A percentile compares a stretch with the other conserved stretches of the same genome.
Evolutionary conservation across 768 basidiomycete genomes (phyloP).

Genomic region (Cyathus striatus): DNA sequence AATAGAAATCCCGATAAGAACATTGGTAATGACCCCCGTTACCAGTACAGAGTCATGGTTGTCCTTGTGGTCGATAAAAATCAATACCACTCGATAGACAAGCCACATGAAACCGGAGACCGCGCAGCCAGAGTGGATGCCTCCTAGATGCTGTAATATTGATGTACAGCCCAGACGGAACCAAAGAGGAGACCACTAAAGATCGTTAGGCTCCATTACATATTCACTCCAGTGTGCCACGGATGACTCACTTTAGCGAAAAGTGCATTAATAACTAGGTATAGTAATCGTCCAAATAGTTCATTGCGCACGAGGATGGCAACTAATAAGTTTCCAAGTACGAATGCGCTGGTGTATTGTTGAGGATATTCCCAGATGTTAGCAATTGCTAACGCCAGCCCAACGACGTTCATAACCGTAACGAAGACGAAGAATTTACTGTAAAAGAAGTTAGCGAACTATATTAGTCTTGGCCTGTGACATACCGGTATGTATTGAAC

Average conservation of each 20-base stretch:
- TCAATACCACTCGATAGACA: slow-evolving; percentile 51
- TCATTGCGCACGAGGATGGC: slow-evolving; percentile 80
- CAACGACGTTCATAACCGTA: slow-evolving; percentile 54
- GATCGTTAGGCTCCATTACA: slow-evolving; percentile 1
- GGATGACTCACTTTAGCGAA: slow-evolving; percentile 60
- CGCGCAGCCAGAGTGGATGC: slow-evolving; percentile 80
- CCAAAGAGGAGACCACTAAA: slow-evolving; percentile 39
- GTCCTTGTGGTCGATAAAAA: slow-evolving; percentile 42
- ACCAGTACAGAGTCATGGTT: slow-evolving; percentile 55
- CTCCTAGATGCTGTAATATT: slow-evolving; percentile 71
- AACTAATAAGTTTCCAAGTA: slow-evolving; percentile 67
- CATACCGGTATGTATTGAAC: slow-evolving; percentile 77
- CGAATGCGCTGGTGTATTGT: slow-evolving; percentile 65
- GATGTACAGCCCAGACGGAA: slow-evolving; percentile 72
- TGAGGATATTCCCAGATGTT: slow-evolving; percentile 68
- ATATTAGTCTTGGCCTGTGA: neutral
- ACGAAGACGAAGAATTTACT: slow-evolving; percentile 74
- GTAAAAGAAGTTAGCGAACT: neutral
- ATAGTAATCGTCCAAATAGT: slow-evolving; percentile 73
- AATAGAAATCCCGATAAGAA: slow-evolving; percentile 56
- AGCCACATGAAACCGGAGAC: slow-evolving; percentile 73
- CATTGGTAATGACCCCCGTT: slow-evolving; percentile 55
- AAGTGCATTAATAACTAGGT: slow-evolving; percentile 62
- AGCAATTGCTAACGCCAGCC: slow-evolving; percentile 52
- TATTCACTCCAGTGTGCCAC: neutral